A percentile compares a stretch with the other conserved stretches of the same genome.
Conservation (phyloP, 2,329 filamentous ascomycete species). For the Tetracladium maxilliforme region DNA sequence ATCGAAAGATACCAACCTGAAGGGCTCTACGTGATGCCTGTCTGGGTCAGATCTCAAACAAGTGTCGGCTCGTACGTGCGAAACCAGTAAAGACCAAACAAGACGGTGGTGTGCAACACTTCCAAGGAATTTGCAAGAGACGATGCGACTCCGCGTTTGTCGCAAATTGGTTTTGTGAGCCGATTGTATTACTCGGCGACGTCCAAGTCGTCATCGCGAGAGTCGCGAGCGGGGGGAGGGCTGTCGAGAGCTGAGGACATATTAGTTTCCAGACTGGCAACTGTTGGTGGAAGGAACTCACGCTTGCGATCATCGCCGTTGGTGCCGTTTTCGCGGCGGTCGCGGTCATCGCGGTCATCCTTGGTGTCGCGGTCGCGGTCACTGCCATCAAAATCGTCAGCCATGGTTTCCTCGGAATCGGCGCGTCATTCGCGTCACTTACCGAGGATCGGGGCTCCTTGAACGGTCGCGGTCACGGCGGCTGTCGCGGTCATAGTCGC, state of each 20-base stretch:
- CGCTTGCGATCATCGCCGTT: conserved; percentile 89
- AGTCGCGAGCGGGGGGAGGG: conserved; percentile 63
- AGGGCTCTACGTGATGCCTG: too few relatives aligned
- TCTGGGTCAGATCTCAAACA: too few relatives aligned
- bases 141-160: too few relatives aligned
- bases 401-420: not conserved
- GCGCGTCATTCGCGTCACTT: conserved; percentile 6
- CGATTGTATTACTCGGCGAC: conserved; percentile 57
- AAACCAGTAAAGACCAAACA: too few relatives aligned
- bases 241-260: conserved; percentile 46
- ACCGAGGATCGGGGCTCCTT: conserved; percentile 53
- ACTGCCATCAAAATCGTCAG: conserved; percentile 2
- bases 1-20: too few relatives aligned
- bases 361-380: conserved; percentile 28
- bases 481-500: conserved; percentile 62
- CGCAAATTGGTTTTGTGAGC: conserved; percentile 5
- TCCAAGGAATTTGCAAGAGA: too few relatives aligned
- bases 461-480: conserved; percentile 58
- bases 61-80: too few relatives aligned
- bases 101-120: too few relatives aligned
- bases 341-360: conserved; percentile 51
- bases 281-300: conserved; percentile 23
- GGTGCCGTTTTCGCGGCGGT: conserved; percentile 60
- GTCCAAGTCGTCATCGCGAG: conserved; percentile 94
- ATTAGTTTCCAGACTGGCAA: conserved; percentile 8